Evolutionary conservation across 495 filamentous ascomycete species (phyloP).

Genomic region (Viridothelium virens): DNA sequence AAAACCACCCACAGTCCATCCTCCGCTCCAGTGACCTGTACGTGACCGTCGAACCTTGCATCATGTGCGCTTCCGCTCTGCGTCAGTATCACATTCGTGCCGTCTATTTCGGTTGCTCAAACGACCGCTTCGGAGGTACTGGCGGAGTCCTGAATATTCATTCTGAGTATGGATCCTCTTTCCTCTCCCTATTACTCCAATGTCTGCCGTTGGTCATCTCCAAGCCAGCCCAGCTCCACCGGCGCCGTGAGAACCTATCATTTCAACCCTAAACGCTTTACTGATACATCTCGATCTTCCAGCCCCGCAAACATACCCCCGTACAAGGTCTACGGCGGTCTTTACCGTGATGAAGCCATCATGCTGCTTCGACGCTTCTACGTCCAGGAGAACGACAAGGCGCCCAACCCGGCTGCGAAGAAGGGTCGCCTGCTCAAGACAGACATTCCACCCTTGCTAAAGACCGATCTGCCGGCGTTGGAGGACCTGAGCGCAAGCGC

Average conservation of each 20-base stretch:
- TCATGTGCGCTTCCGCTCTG: slow-evolving; percentile 95
- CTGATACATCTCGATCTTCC: neutral
- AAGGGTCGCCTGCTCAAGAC: slow-evolving; percentile 46
- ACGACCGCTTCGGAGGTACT: slow-evolving; percentile 93
- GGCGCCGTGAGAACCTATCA: too few species aligned
- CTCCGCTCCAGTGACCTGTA: slow-evolving; percentile 73
- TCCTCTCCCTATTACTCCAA: neutral
- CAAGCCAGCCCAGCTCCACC: too few species aligned
- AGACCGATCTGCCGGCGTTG: too few species aligned
- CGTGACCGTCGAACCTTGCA: slow-evolving; percentile 93
- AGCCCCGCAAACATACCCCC: slow-evolving; percentile 58
- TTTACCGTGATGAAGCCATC: slow-evolving; percentile 81
- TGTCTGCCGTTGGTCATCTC: neutral
- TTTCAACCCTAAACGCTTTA: neutral
- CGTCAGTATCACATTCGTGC: slow-evolving; percentile 71
- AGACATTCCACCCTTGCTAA: slow-evolving; percentile 37
- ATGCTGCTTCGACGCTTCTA: slow-evolving; percentile 88
- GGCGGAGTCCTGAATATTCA: slow-evolving; percentile 85
- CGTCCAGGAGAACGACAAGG: slow-evolving; percentile 88
- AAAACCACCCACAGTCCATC: slow-evolving; percentile 48
- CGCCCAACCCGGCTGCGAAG: slow-evolving; percentile 55
- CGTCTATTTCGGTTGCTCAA: slow-evolving; percentile 90
- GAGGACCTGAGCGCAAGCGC: too few species aligned
- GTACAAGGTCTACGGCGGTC: slow-evolving; percentile 70
- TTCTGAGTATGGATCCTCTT: slow-evolving; percentile 49